Evolutionary conservation across 2,329 filamentous ascomycete genomes (phyloP), one percentile per base, ranked within the genome.

Genomic region (Westerdykella ornata): DNA sequence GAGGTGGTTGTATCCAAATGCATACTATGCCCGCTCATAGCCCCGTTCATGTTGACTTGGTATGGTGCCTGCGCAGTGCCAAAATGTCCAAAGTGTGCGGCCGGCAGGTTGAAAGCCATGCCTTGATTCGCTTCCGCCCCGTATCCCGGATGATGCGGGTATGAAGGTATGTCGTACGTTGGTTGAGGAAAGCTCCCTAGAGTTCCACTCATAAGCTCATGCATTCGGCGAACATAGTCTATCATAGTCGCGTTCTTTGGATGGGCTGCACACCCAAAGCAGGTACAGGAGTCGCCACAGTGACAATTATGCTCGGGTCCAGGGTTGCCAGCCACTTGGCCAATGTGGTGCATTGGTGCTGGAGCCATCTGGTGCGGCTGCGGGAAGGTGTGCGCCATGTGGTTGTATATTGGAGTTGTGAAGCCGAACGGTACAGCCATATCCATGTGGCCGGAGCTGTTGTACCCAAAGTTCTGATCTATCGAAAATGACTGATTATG

Each of bases 241-340:
- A 70, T 74, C 38, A 77, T 84, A 16, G 80, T 76, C 6, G 77
- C 71, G 50, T 85, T 85, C 54, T 80, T 82, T 11, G 82, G 80
- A 57, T 85, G 81, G 2, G 77, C 77, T 4, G 79, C 72, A 56
- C 82, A 86, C 9, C 81, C 82, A 28, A 85, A 68, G 55, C 82
- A 86, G 49, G 80, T 74, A 49, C 82, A 86, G 19, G 69, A 69
- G 40, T 81, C 76, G 15, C 82, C 82, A 54, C 82, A 86, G 36
- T 71, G 70, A 52, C 82, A 86, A 17, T 70, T 68, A 47, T 76
- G 72, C 30, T 63, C 65, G 2, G 50, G 52, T 40, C 62, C 68
- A 35, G 68, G 53, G 16, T 46, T 44, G 11, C 40, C 38, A 67
- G 39, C 58, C 66, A 26, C 7, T 26, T 15, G 62, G 69, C 37